A percentile compares a stretch with the other conserved stretches of the same genome.
These are phyloP conservation scores for Sicyos edulis DNA, from an alignment of 306 rosid genomes.

Conservation along the genomic window DNA sequence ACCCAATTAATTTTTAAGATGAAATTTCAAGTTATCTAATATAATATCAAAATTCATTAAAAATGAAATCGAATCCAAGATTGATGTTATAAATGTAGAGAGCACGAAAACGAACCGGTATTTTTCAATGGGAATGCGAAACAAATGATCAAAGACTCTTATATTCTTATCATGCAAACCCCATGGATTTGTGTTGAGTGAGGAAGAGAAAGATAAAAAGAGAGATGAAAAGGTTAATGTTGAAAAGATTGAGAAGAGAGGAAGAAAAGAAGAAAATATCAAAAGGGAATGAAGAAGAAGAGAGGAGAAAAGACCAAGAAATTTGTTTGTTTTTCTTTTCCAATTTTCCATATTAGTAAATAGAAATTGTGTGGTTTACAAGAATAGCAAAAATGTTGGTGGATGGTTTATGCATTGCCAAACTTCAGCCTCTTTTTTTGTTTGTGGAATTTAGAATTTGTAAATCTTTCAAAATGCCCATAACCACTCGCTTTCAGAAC, in stretches of 20 bases:
- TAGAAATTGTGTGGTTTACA: conserved; percentile 12
- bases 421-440: neutral
- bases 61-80: too few species aligned
- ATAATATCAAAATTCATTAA: too few species aligned
- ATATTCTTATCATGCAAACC: neutral
- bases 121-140: neutral
- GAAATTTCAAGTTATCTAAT: too few species aligned
- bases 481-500: neutral
- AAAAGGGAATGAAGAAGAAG: neutral
- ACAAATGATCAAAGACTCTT: neutral
- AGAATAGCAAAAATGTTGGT: conserved; percentile 18
- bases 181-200: neutral
- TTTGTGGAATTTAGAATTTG: neutral
- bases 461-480: neutral
- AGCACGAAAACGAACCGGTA: neutral
- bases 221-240: neutral
- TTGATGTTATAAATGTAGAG: too few species aligned
- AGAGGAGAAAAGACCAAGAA: conserved; percentile 16
- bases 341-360: neutral
- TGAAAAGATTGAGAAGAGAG: neutral
- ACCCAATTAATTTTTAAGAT: too few species aligned
- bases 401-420: neutral
- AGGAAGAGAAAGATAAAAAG: neutral
- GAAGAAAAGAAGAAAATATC: neutral
- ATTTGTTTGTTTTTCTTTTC: conserved; percentile 3